phyloP scores from a whole-genome alignment of 1,284 basidiomycete genomes.

The Marasmius tenuissimus region DNA sequence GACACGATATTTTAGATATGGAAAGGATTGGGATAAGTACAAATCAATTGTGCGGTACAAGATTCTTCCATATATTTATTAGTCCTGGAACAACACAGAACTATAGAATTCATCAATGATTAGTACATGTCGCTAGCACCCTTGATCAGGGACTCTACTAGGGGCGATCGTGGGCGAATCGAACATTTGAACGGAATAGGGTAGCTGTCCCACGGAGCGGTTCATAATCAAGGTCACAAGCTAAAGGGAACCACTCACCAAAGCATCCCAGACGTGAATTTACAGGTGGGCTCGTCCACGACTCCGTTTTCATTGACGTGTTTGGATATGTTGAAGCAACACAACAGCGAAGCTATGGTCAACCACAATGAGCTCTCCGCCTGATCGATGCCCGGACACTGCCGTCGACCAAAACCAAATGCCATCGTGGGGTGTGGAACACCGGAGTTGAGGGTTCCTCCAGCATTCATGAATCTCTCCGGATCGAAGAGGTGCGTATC shows the following conservation, averaged over 20 bases:
- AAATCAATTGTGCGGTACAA: constrained; percentile 81
- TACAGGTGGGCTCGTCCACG: neutral
- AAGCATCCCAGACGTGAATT: constrained; percentile 4
- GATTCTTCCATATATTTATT: constrained; percentile 89
- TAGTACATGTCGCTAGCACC: neutral
- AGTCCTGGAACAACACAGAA: no score
- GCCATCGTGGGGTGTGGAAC: constrained; percentile 2
- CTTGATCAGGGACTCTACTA: neutral
- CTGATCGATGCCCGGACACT: neutral
- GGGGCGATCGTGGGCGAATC: neutral
- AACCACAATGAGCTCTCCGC: neutral
- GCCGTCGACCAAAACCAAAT: constrained; percentile 12
- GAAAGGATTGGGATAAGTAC: constrained; percentile 88
- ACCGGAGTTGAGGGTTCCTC: neutral
- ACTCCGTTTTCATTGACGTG: neutral
- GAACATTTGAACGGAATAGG: neutral
- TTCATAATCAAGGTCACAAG: neutral
- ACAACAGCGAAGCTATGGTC: neutral
- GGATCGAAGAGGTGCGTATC: constrained; percentile 10
- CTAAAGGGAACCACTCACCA: neutral
- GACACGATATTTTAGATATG: constrained; percentile 13
- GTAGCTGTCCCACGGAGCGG: neutral
- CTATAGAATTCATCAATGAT: no score
- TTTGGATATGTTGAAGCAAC: neutral
- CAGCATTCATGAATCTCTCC: neutral